These are phyloP conservation scores for Calonectria honghensis DNA, from an alignment of 2,329 filamentous ascomycete species.

Conservation along the genomic window DNA sequence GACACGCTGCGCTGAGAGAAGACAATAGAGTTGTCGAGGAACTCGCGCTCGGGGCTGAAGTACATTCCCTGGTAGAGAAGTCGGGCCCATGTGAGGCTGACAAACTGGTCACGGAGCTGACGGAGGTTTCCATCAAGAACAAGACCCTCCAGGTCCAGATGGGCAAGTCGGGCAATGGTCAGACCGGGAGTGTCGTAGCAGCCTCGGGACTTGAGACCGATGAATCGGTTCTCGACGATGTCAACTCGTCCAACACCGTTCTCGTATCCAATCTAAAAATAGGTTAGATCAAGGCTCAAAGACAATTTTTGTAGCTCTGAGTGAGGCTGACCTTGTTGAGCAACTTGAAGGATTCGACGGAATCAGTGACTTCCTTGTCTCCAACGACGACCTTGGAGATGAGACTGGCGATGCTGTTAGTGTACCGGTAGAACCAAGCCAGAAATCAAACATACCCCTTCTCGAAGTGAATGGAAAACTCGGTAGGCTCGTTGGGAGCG, in stretches of 20 bases:
- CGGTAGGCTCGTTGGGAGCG: constrained; percentile 78
- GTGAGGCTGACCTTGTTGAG: constrained; percentile 68
- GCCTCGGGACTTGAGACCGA: constrained; percentile 57
- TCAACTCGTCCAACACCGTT: constrained; percentile 82
- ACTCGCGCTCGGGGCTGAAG: constrained; percentile 71
- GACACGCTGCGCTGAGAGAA: constrained; percentile 70
- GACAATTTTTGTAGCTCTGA: background rate
- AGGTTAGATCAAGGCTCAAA: background rate
- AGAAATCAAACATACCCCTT: constrained; percentile 66
- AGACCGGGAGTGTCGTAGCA: constrained; percentile 61
- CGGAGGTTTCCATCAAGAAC: constrained; percentile 73
- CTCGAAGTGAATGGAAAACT: constrained; percentile 80
- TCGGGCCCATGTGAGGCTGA: constrained; percentile 67
- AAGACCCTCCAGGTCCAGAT: constrained; percentile 71
- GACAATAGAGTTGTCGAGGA: constrained; percentile 75
- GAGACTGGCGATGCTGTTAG: constrained; percentile 25
- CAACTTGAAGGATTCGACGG: constrained; percentile 79
- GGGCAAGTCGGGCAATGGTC: constrained; percentile 54
- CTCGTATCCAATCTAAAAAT: constrained; percentile 71
- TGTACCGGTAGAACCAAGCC: background rate
- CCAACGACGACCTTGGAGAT: constrained; percentile 75
- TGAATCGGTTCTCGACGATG: constrained; percentile 67
- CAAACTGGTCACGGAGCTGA: constrained; percentile 71
- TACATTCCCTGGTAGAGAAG: constrained; percentile 70
- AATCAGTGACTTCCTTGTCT: constrained; percentile 75